Evolutionary conservation across 2,329 filamentous ascomycete genomes (phyloP).

Genomic region (Penicillium sp.): DNA sequence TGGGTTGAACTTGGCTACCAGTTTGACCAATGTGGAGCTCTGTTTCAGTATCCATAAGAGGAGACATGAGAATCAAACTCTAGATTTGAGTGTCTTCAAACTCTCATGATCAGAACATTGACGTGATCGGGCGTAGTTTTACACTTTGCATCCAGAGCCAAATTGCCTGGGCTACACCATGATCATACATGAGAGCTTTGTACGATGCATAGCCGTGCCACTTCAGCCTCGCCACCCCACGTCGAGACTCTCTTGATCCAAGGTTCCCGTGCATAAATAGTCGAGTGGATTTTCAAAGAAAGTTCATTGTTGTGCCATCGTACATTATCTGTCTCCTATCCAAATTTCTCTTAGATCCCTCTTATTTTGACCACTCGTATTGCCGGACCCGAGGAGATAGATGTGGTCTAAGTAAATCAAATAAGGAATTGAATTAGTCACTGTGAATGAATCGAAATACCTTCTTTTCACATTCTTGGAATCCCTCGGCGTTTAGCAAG

Average conservation of each 20-base stretch:
- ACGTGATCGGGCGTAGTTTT: slow-evolving; percentile 4
- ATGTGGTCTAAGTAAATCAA: background rate
- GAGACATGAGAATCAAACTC: background rate
- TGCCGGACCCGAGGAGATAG: slow-evolving; percentile 1
- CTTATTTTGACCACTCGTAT: slow-evolving; percentile 5
- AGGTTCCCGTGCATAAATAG: slow-evolving; percentile 21
- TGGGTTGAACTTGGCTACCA: background rate
- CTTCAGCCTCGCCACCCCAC: slow-evolving; percentile 1
- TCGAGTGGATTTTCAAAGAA: slow-evolving; percentile 17
- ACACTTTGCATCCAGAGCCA: background rate
- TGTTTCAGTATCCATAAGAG: slow-evolving; percentile 4
- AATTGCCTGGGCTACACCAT: slow-evolving; percentile 8
- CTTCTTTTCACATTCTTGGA: slow-evolving; percentile 15
- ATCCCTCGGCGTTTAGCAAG: slow-evolving; percentile 27
- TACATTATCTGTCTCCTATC: background rate
- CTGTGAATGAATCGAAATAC: background rate
- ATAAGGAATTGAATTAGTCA: background rate
- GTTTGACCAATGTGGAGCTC: background rate
- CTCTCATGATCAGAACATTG: background rate
- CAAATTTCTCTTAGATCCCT: background rate
- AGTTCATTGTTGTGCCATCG: background rate
- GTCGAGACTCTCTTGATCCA: slow-evolving; percentile 10
- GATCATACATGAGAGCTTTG: background rate
- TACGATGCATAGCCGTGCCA: slow-evolving; percentile 1
- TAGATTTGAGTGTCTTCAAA: too few species aligned